Base-by-base conservation (phyloP, 306 rosid genomes). In the Hippophae rhamnoides region DNA sequence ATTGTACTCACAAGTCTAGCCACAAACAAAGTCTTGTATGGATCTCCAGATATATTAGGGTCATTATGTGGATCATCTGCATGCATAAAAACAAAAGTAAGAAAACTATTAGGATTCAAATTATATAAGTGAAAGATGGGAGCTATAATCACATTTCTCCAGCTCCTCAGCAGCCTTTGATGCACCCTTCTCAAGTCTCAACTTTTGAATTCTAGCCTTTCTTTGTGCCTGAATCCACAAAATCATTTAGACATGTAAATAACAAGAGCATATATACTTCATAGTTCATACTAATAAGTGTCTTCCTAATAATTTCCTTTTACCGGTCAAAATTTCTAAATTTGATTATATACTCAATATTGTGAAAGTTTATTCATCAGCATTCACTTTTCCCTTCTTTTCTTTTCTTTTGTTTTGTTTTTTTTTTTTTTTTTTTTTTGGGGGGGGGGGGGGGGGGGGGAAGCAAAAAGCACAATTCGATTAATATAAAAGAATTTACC, bases 11-110 rank as follows among this genome's bases (percentile, higher is more conserved):
- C 99, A 11, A 93, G 90, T 78, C 84, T 82, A 13, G 99, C 97
- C 54, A 93, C 94, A 18, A 93, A 93, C 72, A 93, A 64, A 5
- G 99, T 93, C 83, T 88, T 88, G 82, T 88, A 93, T 18, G 99
- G 99, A 76, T 92, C 99, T 69, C 99, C 99, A 11, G 99, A 81
- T 63, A 85, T 46, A 63, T 68, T 80, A 60, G 96, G 85, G 53
- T 92, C 96, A 40, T 72, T 85, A 26, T 69, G 77, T 54, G 95
- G 86, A 74, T 88, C 89, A 80, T 93, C 99, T 93, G 84, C 76
- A 59, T 11, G 48, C 23, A 58, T 64, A 43, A 71, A 65, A 68
- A 70, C 56, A 51, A 41, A 43, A 42, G 26, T 58, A 57, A 27
- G 38, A 55, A 40, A 44, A 25, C 6, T 2, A n/a, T 8, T 51